Percentiles rank a stretch among this genome's conserved stretches.
Conservation (phyloP, 2,329 filamentous ascomycete genomes). For the Aspergillus sp. region DNA sequence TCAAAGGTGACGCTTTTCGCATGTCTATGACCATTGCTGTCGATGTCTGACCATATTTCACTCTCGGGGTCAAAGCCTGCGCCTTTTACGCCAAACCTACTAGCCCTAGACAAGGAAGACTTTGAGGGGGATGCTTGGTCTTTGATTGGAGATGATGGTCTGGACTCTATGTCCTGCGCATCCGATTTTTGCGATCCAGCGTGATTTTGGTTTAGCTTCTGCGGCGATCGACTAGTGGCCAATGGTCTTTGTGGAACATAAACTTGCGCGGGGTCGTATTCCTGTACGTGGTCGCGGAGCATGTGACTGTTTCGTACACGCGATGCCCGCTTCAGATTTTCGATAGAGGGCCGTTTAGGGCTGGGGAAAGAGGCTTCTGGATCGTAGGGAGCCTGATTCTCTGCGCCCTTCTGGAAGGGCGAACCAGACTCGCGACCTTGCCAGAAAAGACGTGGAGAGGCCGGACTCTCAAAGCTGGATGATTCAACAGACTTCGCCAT, state of each 20-base stretch:
- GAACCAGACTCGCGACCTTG: slow-evolving; percentile 68
- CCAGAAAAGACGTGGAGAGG: slow-evolving; percentile 88
- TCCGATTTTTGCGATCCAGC: slow-evolving; percentile 44
- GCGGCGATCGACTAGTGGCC: slow-evolving; percentile 56
- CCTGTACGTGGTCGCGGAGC: slow-evolving; percentile 85
- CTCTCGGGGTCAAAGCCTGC: slow-evolving; percentile 62
- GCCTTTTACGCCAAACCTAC: slow-evolving; percentile 56
- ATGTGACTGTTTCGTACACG: slow-evolving; percentile 98
- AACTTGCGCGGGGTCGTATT: slow-evolving; percentile 79
- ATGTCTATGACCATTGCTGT: slow-evolving; percentile 61
- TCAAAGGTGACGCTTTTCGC: slow-evolving; percentile 98
- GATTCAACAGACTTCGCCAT: slow-evolving; percentile 66
- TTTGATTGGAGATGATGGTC: slow-evolving; percentile 57
- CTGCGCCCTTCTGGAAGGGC: slow-evolving; percentile 58
- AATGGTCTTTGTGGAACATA: slow-evolving; percentile 78
- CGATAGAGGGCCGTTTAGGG: slow-evolving; percentile 81
- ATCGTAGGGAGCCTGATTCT: slow-evolving; percentile 62
- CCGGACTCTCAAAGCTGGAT: slow-evolving; percentile 59
- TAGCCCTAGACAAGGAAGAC: slow-evolving; percentile 71
- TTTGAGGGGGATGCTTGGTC: slow-evolving; percentile 77
- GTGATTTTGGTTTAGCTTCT: slow-evolving; percentile 63
- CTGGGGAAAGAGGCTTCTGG: slow-evolving; percentile 64
- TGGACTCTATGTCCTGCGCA: slow-evolving; percentile 16
- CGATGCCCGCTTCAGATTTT: slow-evolving; percentile 89
- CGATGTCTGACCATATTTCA: slow-evolving; percentile 63